Conservation (phyloP, 169 alveolate genomes). For the Plasmodium billcollinsi region DNA sequence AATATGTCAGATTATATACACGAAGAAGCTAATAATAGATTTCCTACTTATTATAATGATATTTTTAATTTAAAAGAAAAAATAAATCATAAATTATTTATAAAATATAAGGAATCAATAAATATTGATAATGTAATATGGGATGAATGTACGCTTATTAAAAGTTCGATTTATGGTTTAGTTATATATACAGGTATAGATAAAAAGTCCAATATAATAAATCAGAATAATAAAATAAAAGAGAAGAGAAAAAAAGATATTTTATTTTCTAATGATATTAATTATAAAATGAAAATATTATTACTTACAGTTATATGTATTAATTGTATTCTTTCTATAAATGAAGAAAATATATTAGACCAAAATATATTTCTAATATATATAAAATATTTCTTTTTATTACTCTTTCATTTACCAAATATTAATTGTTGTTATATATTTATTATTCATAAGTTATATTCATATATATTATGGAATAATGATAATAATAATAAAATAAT, state of each 20-base stretch:
- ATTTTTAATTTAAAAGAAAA: not conserved
- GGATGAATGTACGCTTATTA: constrained; percentile 20
- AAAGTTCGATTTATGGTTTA: constrained; percentile 41
- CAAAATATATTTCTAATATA: not conserved
- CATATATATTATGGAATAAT: not conserved
- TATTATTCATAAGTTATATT: constrained; percentile 1
- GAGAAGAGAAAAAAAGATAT: not conserved
- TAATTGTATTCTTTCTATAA: constrained; percentile 12
- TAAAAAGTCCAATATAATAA: constrained; percentile 18
- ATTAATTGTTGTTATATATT: constrained; percentile 4
- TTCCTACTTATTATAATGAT: not conserved
- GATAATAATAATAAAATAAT: not conserved
- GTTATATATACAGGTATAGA: constrained; percentile 42
- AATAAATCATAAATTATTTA: not conserved
- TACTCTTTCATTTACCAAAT: constrained; percentile 20
- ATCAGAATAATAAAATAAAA: not conserved
- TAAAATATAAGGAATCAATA: constrained; percentile 26
- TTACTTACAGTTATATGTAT: constrained; percentile 1
- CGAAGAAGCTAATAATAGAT: not conserved
- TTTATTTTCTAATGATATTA: not conserved
- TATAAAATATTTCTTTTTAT: constrained; percentile 23
- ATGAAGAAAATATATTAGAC: constrained; percentile 6
- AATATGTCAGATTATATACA: not conserved
- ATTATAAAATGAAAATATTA: constrained; percentile 17
- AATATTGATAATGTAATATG: constrained; percentile 37